Evolutionary conservation across 441 rosid species (phyloP).

Genomic region (Omphalea diandra): DNA sequence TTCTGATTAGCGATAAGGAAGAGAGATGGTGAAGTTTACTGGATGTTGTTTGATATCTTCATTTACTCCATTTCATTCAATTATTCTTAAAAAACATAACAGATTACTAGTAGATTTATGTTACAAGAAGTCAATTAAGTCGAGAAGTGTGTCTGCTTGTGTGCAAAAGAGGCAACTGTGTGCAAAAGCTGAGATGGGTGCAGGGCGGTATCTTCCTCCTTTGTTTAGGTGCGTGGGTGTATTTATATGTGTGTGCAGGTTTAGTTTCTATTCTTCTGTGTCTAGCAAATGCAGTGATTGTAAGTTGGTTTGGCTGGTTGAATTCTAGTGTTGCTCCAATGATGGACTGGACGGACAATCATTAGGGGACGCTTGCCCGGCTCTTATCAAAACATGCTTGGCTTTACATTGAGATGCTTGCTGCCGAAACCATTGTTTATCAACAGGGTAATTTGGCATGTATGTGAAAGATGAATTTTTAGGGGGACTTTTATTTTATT

Average conservation of each 20-base stretch:
- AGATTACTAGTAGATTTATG: conserved; percentile 37
- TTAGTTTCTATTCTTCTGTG: not conserved
- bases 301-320: conserved; percentile 21
- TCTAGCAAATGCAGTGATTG: not conserved
- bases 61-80: conserved; percentile 48
- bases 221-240: conserved; percentile 60
- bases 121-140: conserved; percentile 30
- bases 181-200: conserved; percentile 51
- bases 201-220: conserved; percentile 62
- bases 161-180: conserved; percentile 22
- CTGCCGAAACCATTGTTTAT: conserved; percentile 95
- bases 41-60: conserved; percentile 52
- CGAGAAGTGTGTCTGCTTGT: conserved; percentile 33
- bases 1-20: too few relatives aligned
- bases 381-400: conserved; percentile 85
- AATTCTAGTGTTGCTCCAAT: conserved; percentile 84
- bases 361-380: conserved; percentile 87
- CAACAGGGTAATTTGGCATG: conserved; percentile 77
- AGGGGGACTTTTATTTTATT: conserved; percentile 10
- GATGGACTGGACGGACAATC: conserved; percentile 98
- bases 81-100: conserved; percentile 40
- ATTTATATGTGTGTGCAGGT: not conserved
- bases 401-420: conserved; percentile 98
- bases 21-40: conserved; percentile 59
- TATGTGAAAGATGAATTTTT: not conserved